Evolutionary conservation across 108 stramenopile species (phyloP).

Genomic region (Cylindrotheca fusiformis): DNA sequence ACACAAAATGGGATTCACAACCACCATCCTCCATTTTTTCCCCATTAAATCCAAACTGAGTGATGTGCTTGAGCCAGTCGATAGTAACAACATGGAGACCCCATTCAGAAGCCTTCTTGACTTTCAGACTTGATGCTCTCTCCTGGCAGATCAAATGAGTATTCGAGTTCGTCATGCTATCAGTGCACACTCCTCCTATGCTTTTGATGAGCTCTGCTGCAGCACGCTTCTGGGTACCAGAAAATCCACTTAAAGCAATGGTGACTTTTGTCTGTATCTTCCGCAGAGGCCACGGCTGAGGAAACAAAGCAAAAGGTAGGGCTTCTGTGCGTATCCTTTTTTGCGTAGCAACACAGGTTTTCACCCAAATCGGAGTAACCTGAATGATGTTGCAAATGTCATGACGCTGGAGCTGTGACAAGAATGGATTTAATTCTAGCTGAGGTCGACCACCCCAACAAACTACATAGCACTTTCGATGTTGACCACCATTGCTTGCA

Average conservation of each 20-base stretch:
- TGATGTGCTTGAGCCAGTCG: conserved; percentile 70
- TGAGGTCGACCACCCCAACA: conserved; percentile 38
- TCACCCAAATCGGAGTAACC: conserved; percentile 65
- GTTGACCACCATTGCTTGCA: conserved; percentile 5
- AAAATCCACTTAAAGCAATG: conserved; percentile 60
- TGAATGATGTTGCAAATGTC: conserved; percentile 41
- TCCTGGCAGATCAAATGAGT: conserved; percentile 76
- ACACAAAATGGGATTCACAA: conserved; percentile 35
- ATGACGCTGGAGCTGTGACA: conserved; percentile 30
- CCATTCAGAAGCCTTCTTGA: conserved; percentile 68
- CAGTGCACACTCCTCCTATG: conserved; percentile 53
- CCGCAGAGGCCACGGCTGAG: conserved; percentile 51
- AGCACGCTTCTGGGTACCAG: conserved; percentile 50
- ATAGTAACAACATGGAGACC: conserved; percentile 65
- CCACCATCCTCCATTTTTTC: conserved; percentile 8
- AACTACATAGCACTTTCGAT: conserved; percentile 33
- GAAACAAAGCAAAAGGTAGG: conserved; percentile 47
- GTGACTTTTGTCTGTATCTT: conserved; percentile 4
- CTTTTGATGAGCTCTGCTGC: conserved; percentile 44
- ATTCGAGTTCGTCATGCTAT: conserved; percentile 45
- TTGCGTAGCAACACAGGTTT: conserved; percentile 38
- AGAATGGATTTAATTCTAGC: conserved; percentile 29
- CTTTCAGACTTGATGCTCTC: conserved; percentile 41
- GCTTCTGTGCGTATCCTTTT: conserved; percentile 30
- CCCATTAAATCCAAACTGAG: conserved; percentile 51